Conservation (phyloP, 2,329 filamentous ascomycete genomes). For the Chrysosporium queenslandicum region DNA sequence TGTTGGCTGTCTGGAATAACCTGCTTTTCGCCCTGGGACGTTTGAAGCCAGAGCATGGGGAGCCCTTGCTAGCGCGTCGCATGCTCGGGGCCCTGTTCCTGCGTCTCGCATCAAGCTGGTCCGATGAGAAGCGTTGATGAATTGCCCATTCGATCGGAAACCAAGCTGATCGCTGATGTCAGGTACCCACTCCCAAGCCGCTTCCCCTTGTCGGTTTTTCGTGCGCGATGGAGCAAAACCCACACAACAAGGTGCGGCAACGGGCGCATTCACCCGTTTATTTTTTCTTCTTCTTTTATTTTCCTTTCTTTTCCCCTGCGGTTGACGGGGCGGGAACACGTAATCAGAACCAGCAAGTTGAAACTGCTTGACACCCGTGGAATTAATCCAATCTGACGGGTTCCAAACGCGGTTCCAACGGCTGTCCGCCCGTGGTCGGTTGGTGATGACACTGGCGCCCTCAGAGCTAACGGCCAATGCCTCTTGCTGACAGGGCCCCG, state of each 20-base stretch:
- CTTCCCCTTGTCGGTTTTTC: neutral
- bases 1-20: too few relatives aligned
- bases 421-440: too few relatives aligned
- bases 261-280: neutral
- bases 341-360: too few relatives aligned
- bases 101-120: neutral
- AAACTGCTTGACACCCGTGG: too few relatives aligned
- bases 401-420: neutral
- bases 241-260: neutral
- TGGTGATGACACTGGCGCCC: too few relatives aligned
- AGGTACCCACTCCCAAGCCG: neutral
- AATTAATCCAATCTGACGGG: neutral
- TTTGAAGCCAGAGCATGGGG: conserved; percentile 1
- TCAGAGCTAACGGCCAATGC: neutral
- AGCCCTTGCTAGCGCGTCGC: conserved; percentile 2
- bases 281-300: neutral
- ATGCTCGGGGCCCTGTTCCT: conserved; percentile 3
- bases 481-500: neutral
- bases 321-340: neutral
- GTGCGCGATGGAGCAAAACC: neutral
- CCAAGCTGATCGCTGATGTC: conserved; percentile 6
- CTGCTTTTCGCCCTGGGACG: neutral
- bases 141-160: conserved; percentile 2
- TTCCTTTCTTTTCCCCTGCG: neutral
- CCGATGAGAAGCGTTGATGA: neutral